Evolutionary conservation across 495 filamentous ascomycete species (phyloP), one percentile per base, ranked within the genome.

Genomic region (Penicillium cinerascens): DNA sequence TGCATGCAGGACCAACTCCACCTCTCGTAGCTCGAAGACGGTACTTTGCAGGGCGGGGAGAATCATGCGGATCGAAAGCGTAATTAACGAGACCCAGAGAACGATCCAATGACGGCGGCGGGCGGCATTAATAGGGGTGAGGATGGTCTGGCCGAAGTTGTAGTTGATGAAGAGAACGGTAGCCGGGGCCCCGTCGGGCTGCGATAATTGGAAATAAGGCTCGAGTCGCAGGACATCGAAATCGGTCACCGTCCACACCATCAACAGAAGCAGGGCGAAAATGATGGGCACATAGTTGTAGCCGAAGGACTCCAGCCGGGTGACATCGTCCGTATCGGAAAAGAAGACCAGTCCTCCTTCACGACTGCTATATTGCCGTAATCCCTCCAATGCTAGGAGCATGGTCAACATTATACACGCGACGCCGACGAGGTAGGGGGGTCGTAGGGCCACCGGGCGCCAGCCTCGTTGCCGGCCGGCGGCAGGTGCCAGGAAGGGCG

Each of bases 251-350:
- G 66, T 65, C 71, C 71, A 74, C 4, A 71, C 44, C 40, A 64
- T 64, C n/a, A 68, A 51, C 2, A 74, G 65, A 8, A 68, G 33
- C 5, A 73, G 60, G 9, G 69, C 63, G 23, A 65, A 39, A 38
- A 74, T 69, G 40, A 72, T 70, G 26, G 71, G 71, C 4, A 74
- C 25, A 49, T 73, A 72, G 42, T 73, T 73, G 49, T 73, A 74
- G 36, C 59, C 60, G 36, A 74, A 70, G 0, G 71, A 70, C 42
- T 70, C 60, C 8, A 55, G 11, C 23, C 55, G n/a, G 46, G 66
- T 62, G 42, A 74, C 58, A 26, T 68, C 63, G 26, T 68, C 64
- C 42, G 71, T 73, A 42, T 68, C 59, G 9, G 45, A 22, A 17
- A 71, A 68, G 41, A 70, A 70, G 26, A 64, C 54, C 37, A 74